Conservation (phyloP, 805 yeast genomes). For the Cyberlindnera mississippiensis region DNA sequence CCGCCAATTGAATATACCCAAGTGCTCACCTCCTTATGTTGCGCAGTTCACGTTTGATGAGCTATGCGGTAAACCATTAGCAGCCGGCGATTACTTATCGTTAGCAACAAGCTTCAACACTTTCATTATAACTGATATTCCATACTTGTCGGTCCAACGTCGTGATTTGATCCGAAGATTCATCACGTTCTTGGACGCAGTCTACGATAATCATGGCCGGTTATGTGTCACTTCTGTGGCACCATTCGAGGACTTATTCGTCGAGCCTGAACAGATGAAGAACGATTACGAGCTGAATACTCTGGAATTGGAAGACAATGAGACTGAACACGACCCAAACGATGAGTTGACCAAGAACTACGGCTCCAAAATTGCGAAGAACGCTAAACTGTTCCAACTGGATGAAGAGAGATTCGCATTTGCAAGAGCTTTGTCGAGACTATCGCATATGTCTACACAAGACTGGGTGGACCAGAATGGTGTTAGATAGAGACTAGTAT, state of each 20-base stretch:
- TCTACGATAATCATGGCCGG: conserved; percentile 85
- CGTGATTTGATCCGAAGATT: conserved; percentile 87
- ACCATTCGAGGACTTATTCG: conserved; percentile 79
- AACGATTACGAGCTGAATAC: conserved; percentile 31
- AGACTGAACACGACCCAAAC: conserved; percentile 21
- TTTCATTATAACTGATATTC: conserved; percentile 90
- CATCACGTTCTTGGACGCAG: conserved; percentile 93
- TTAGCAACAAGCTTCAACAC: conserved; percentile 72
- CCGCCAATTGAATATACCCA: conserved; percentile 70
- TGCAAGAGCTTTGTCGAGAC: conserved; percentile 88
- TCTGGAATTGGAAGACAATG: conserved; percentile 19
- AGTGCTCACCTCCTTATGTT: conserved; percentile 69
- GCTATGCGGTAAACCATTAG: conserved; percentile 80
- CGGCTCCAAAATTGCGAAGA: conserved; percentile 71
- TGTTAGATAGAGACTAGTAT: conserved; percentile 4
- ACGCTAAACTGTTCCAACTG: conserved; percentile 74
- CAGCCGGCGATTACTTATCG: conserved; percentile 92
- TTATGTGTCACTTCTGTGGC: conserved; percentile 88
- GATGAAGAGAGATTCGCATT: conserved; percentile 97
- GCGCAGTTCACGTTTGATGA: conserved; percentile 88
- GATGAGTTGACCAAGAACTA: conserved; percentile 62
- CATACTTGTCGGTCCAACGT: conserved; percentile 70
- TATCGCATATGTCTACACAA: conserved; percentile 89
- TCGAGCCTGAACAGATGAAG: conserved; percentile 62
- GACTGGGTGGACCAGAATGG: conserved; percentile 70